A percentile compares a stretch with the other conserved stretches of the same genome.
Evolutionary conservation across 805 yeast genomes (phyloP).

Genomic region (Ogataea salicorniae): DNA sequence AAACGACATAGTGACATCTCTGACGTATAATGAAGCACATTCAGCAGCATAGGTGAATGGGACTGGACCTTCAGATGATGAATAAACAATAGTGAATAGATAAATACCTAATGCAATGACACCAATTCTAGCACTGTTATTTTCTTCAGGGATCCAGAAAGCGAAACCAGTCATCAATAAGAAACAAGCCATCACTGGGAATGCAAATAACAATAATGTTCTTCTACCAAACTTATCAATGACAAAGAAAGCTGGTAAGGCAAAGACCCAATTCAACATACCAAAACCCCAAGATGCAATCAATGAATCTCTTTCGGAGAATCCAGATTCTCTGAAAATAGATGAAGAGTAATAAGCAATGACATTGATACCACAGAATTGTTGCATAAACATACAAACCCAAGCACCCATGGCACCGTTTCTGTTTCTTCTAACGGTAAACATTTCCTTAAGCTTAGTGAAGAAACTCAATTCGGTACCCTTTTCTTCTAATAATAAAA

Average conservation of each 20-base stretch:
- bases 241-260: constrained; percentile 75
- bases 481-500: constrained; percentile 57
- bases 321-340: constrained; percentile 65
- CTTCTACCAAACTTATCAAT: constrained; percentile 79
- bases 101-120: constrained; percentile 71
- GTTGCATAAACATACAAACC: constrained; percentile 86
- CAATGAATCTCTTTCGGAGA: constrained; percentile 55
- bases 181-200: constrained; percentile 61
- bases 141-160: constrained; percentile 53
- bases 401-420: constrained; percentile 77
- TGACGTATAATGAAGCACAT: constrained; percentile 70
- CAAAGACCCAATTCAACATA: constrained; percentile 71
- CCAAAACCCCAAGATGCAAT: constrained; percentile 87
- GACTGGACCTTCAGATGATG: constrained; percentile 85
- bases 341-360: constrained; percentile 82
- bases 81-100: constrained; percentile 65
- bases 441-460: constrained; percentile 49
- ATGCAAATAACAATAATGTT: constrained; percentile 47
- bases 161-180: constrained; percentile 63
- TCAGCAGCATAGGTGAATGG: constrained; percentile 89
- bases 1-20: constrained; percentile 76
- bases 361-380: constrained; percentile 85
- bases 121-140: constrained; percentile 52
- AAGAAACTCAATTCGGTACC: constrained; percentile 42
- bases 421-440: constrained; percentile 74